Conservation (phyloP, 139 green algal species). For the Micractinium conductrix region DNA sequence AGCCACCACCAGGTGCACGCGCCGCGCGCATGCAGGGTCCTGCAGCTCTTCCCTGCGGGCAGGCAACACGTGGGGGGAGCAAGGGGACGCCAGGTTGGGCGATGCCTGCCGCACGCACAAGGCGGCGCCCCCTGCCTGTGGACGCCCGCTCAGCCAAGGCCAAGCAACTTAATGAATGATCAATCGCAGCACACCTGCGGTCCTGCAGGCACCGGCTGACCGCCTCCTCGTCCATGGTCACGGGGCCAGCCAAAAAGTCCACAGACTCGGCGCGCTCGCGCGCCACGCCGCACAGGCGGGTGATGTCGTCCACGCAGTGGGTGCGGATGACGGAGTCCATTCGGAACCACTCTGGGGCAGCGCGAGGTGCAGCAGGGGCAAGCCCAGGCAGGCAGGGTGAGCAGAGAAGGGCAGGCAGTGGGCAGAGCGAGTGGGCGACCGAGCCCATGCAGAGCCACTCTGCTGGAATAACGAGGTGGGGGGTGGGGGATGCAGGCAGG, state of each 20-base stretch:
- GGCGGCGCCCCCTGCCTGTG: too few relatives aligned
- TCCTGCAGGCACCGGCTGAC: conserved; percentile 5
- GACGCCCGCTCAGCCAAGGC: too few relatives aligned
- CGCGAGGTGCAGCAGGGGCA: too few relatives aligned
- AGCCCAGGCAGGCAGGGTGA: too few relatives aligned
- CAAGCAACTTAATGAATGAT: too few relatives aligned
- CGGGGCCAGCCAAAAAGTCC: neutral
- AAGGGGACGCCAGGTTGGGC: too few relatives aligned
- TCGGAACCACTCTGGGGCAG: conserved; percentile 1
- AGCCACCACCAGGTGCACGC: neutral
- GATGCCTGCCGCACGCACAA: too few relatives aligned
- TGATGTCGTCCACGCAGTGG: neutral
- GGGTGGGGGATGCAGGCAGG: too few relatives aligned
- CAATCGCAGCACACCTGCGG: too few relatives aligned
- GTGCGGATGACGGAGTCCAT: conserved; percentile 11
- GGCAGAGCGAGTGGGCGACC: too few relatives aligned
- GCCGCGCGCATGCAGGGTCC: neutral
- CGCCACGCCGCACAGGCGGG: neutral
- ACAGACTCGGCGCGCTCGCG: neutral
- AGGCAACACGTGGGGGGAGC: too few relatives aligned
- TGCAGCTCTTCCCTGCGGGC: neutral
- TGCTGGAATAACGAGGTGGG: neutral
- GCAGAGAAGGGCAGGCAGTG: too few relatives aligned
- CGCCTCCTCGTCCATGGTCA: neutral
- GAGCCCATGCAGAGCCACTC: neutral